Conservation (phyloP, 108 stramenopile genomes). For the Cylindrotheca closterium region DNA sequence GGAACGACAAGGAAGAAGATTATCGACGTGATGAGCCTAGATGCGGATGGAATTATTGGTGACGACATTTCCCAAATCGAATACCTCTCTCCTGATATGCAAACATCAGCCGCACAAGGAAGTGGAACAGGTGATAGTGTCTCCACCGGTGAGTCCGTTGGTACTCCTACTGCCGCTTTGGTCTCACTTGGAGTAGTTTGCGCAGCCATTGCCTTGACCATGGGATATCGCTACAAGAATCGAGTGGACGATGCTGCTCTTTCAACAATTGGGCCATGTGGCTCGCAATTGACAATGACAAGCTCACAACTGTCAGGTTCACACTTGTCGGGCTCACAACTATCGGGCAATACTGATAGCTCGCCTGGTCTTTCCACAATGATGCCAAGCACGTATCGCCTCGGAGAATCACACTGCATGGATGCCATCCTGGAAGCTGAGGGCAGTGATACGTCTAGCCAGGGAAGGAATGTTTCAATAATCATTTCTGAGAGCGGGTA, state of each 20-base stretch:
- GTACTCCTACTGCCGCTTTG: not conserved
- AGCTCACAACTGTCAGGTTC: not conserved
- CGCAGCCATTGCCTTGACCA: constrained; percentile 14
- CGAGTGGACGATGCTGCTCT: constrained; percentile 4
- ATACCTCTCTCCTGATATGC: constrained; percentile 13
- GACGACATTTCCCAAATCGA: not conserved
- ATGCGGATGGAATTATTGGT: not conserved
- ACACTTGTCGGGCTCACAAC: not conserved
- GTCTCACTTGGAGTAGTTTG: constrained; percentile 12
- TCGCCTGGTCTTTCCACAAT: constrained; percentile 7
- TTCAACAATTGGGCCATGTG: constrained; percentile 5
- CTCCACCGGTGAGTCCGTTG: not conserved
- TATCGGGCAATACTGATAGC: not conserved
- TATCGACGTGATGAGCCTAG: constrained; percentile 5
- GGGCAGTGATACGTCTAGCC: constrained; percentile 15
- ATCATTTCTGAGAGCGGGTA: constrained; percentile 35
- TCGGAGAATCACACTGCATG: constrained; percentile 16
- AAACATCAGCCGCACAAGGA: not conserved
- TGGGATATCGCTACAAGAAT: constrained; percentile 13
- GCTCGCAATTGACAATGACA: not conserved
- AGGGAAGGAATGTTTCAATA: constrained; percentile 4
- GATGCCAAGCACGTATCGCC: constrained; percentile 22
- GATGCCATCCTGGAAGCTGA: constrained; percentile 32
- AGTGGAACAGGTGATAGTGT: not conserved
- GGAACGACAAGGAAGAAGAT: constrained; percentile 14